Conservation (phyloP, 768 basidiomycete genomes). For the Lactarius psammicola region DNA sequence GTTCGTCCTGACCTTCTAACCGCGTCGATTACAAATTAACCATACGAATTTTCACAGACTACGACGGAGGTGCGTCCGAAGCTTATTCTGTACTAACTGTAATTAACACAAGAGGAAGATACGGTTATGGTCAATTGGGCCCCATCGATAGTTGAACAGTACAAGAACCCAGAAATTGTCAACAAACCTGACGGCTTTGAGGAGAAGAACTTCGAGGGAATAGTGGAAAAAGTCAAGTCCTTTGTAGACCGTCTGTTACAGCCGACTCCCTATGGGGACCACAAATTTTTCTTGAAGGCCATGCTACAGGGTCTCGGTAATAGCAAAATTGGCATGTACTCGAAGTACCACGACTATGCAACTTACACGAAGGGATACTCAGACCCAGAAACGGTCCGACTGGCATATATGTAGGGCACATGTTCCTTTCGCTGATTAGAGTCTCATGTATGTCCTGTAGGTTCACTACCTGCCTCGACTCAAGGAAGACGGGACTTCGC, state of each 20-base stretch:
- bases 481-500: constrained; percentile 62
- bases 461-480: constrained; percentile 66
- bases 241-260: background rate
- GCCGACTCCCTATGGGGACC: constrained; percentile 35
- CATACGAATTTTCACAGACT: constrained; percentile 45
- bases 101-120: constrained; percentile 40
- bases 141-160: constrained; percentile 46
- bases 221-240: constrained; percentile 32
- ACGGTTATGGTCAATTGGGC: constrained; percentile 50
- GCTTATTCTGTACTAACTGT: background rate
- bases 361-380: constrained; percentile 53
- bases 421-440: background rate
- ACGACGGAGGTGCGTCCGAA: constrained; percentile 63
- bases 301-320: constrained; percentile 53
- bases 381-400: constrained; percentile 43
- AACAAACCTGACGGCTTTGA: constrained; percentile 44
- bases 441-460: constrained; percentile 37
- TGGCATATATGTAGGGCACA: constrained; percentile 63
- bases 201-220: constrained; percentile 48
- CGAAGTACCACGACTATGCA: constrained; percentile 57
- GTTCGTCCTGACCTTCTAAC: constrained; percentile 39
- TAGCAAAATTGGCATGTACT: constrained; percentile 57
- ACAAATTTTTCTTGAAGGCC: constrained; percentile 42
- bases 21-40: background rate
- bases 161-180: constrained; percentile 46